Evolutionary conservation across 768 basidiomycete genomes (phyloP).

Genomic region (Baorangia bicolor): DNA sequence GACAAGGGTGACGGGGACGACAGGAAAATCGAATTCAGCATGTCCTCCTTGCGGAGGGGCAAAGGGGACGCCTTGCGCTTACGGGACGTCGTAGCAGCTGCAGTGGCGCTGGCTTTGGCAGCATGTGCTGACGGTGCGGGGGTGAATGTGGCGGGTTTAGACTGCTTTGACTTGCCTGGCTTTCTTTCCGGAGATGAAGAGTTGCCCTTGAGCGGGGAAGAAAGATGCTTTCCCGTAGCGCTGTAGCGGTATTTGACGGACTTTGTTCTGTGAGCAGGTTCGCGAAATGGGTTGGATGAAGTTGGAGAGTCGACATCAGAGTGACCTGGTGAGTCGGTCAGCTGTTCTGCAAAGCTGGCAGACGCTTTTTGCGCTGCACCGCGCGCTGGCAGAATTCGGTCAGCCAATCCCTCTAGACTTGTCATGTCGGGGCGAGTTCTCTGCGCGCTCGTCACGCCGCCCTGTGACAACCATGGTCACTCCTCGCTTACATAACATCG

Average conservation of each 20-base stretch:
- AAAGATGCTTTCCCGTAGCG: constrained; percentile 33
- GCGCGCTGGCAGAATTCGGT: constrained; percentile 27
- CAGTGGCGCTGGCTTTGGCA: constrained; percentile 4
- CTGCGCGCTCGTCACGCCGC: constrained; percentile 14
- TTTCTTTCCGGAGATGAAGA: constrained; percentile 33
- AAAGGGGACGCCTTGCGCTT: constrained; percentile 29
- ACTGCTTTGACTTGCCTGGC: constrained; percentile 3
- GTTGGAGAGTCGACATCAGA: constrained; percentile 24
- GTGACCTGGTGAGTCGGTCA: constrained; percentile 24
- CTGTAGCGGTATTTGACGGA: constrained; percentile 34
- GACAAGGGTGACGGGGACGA: constrained; percentile 28
- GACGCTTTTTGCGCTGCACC: constrained; percentile 36
- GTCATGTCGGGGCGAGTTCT: constrained; percentile 13
- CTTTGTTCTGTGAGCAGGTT: constrained; percentile 23
- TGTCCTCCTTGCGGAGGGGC: constrained; percentile 9
- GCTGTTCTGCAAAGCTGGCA: constrained; percentile 34
- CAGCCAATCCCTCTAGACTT: constrained; percentile 9
- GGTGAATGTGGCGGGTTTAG: constrained; percentile 5
- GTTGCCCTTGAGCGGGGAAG: constrained; percentile 32
- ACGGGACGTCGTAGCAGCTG: constrained; percentile 20
- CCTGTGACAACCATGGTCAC: constrained; percentile 11
- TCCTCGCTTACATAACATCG: constrained; percentile 15
- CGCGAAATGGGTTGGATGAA: constrained; percentile 25
- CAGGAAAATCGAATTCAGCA: constrained; percentile 5
- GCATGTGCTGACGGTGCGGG: constrained; percentile 13